phyloP scores from a whole-genome alignment of 371 early-diverging fungal species.

The Haplosporangium sp. region DNA sequence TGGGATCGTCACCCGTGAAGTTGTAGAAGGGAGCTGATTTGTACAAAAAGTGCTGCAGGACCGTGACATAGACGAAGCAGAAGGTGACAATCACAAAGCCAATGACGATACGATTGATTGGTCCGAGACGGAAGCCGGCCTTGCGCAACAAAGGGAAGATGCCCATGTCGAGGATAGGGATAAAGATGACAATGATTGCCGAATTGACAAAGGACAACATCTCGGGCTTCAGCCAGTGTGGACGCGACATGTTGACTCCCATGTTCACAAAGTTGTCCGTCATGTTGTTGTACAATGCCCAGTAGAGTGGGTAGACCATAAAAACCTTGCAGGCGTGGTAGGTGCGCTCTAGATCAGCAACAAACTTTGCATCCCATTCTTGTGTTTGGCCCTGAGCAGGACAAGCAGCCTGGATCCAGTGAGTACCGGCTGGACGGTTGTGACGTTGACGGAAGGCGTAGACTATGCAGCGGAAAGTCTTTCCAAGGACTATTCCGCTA shows the following conservation, averaged over 20 bases:
- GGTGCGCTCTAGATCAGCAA: conserved; percentile 74
- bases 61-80: conserved; percentile 78
- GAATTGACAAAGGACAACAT: conserved; percentile 69
- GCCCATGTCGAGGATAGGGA: conserved; percentile 77
- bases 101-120: conserved; percentile 75
- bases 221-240: conserved; percentile 71
- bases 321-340: conserved; percentile 79
- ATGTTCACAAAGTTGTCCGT: conserved; percentile 79
- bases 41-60: conserved; percentile 78
- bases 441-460: conserved; percentile 69
- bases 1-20: conserved; percentile 54
- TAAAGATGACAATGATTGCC: conserved; percentile 72
- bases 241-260: conserved; percentile 74
- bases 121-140: conserved; percentile 71
- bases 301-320: conserved; percentile 79
- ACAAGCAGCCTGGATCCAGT: conserved; percentile 62
- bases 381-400: conserved; percentile 8
- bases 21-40: conserved; percentile 63
- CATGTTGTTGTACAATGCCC: conserved; percentile 84
- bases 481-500: conserved; percentile 68
- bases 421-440: conserved; percentile 50
- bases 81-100: conserved; percentile 75
- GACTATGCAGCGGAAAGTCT: conserved; percentile 60
- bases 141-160: conserved; percentile 76
- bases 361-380: conserved; percentile 78